These are phyloP conservation scores for Musa acuminata DNA, from an alignment of 176 grass and related monocot species.

Conservation along the genomic window DNA sequence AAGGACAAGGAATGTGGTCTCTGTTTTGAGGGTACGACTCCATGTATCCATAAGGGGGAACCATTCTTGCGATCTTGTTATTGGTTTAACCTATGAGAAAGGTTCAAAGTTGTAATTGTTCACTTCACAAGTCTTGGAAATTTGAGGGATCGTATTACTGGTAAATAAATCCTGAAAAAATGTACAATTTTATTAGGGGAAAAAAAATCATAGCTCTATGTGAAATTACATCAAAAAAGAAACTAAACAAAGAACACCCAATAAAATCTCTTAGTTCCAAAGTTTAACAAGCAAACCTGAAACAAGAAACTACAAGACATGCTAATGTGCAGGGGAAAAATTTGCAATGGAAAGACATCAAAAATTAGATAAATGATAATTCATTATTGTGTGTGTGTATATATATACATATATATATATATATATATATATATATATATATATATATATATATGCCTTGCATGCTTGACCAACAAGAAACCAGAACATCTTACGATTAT, in stretches of 20 bases:
- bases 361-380: too few relatives aligned
- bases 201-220: background rate
- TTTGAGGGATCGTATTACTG: background rate
- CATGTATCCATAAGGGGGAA: constrained; percentile 45
- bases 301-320: too few relatives aligned
- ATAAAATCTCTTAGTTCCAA: too few relatives aligned
- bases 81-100: background rate
- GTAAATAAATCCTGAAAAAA: background rate
- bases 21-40: constrained; percentile 43
- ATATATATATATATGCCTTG: too few relatives aligned
- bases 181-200: background rate
- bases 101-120: background rate
- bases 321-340: too few relatives aligned
- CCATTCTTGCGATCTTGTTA: constrained; percentile 27
- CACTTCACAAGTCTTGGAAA: background rate
- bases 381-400: too few relatives aligned
- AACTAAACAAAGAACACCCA: background rate
- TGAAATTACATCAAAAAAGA: background rate
- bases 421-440: too few relatives aligned
- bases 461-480: too few relatives aligned
- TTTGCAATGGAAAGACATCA: too few relatives aligned
- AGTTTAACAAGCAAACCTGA: too few relatives aligned
- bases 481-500: too few relatives aligned
- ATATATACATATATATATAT: too few relatives aligned
- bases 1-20: constrained; percentile 28